Conservation (phyloP, 257 asterid genomes). For the Fraxinus anomala region DNA sequence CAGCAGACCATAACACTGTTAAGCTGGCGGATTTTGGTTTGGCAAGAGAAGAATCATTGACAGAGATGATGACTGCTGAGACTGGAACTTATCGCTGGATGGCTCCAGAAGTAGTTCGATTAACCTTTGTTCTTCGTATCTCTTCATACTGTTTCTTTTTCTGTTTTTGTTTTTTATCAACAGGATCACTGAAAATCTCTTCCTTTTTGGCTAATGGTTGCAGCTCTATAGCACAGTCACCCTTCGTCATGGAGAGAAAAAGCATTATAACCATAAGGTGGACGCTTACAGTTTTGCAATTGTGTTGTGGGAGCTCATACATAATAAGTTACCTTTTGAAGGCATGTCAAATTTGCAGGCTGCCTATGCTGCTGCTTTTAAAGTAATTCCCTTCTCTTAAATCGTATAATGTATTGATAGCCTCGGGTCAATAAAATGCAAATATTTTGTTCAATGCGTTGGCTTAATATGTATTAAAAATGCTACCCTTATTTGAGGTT, state of each 20-base stretch:
- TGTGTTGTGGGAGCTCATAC: conserved; percentile 94
- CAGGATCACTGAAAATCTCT: not conserved
- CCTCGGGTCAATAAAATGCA: not conserved
- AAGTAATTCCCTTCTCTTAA: conserved; percentile 44
- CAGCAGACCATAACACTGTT: conserved; percentile 73
- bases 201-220: conserved; percentile 22
- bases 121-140: not conserved
- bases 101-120: conserved; percentile 77
- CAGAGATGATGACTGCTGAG: conserved; percentile 99
- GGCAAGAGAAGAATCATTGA: conserved; percentile 97
- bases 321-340: conserved; percentile 75
- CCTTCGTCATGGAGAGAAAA: conserved; percentile 91
- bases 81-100: conserved; percentile 99
- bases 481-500: not conserved
- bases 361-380: conserved; percentile 97
- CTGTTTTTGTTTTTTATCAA: conserved; percentile 2
- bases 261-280: conserved; percentile 95
- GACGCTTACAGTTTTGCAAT: conserved; percentile 98
- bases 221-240: conserved; percentile 97
- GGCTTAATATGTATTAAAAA: not conserved
- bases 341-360: conserved; percentile 99
- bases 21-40: conserved; percentile 95
- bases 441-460: not conserved
- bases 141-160: not conserved
- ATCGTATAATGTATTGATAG: not conserved